Evolutionary conservation across 2,329 filamentous ascomycete genomes (phyloP), one percentile per base, ranked within the genome.

Genomic region (Penicillium concentricum): DNA sequence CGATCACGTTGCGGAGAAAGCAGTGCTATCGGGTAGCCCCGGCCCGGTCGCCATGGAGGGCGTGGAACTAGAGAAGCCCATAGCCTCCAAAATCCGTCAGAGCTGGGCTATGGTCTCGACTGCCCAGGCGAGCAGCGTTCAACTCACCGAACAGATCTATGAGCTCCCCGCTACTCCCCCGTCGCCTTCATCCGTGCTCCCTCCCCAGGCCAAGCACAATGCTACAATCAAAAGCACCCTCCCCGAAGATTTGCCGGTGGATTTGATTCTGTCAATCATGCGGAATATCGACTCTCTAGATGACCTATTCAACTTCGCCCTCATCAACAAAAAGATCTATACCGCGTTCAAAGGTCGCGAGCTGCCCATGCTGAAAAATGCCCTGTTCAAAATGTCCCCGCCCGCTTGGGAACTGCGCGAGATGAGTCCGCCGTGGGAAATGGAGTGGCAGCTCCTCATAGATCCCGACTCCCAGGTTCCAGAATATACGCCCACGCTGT

Each of bases 371-470:
- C 78, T 86, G 54, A 81, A 81, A 48, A 72, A 70, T 6, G 77
- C 82, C 0, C 67, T 84, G 4, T 78, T 74, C 50, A 81, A 78
- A 45, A 79, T 81, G 73, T 86, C 82, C 2, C 78, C 83, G 6
- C 77, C 84, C 1, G 83, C 83, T 0, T 86, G 82, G 82, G 84
- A 87, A 62, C 73, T 84, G 47, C 79, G 83, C 15, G 82, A 87
- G 62, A 82, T 84, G 70, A 81, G 79, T 46, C 80, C 80, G 34
- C 82, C 82, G 1, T 79, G 78, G 63, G 74, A 76, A 51, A 75
- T 74, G 39, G 72, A 78, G 49, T 71, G 69, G 65, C 69, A 73
- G 54, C 62, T 69, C 16, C 70, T 76, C 7, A 66, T 76, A 30
- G 76, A 81, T 30, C 78, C 76, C 28, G 78, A 79, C 39, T 71